Evolutionary conservation across 495 filamentous ascomycete species (phyloP).

Genomic region (Aspergillus kassunensis): DNA sequence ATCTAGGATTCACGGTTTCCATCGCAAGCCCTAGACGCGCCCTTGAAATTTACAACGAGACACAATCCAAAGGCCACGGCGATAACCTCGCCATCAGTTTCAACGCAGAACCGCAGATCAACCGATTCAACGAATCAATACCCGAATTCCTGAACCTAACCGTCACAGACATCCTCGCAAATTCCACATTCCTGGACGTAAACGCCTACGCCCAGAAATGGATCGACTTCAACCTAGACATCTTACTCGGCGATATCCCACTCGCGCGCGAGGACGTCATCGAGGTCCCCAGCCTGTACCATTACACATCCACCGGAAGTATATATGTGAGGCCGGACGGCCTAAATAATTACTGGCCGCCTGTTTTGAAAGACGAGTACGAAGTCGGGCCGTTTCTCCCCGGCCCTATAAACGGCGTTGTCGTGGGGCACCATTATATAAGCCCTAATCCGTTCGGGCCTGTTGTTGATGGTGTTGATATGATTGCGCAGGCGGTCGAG

Average conservation of each 20-base stretch:
- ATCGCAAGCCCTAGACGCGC: conserved; percentile 2
- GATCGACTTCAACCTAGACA: not conserved
- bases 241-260: not conserved
- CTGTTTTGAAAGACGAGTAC: not conserved
- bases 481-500: not conserved
- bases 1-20: conserved; percentile 2
- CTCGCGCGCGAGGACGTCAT: not conserved
- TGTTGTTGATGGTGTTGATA: conserved; percentile 6
- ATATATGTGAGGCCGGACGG: not conserved
- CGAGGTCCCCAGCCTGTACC: not conserved
- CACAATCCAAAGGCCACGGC: not conserved
- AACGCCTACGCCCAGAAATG: not conserved
- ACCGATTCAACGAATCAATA: not conserved
- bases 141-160: not conserved
- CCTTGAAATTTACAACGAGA: not conserved
- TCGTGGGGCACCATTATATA: conserved; percentile 2
- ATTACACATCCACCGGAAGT: not conserved
- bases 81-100: not conserved
- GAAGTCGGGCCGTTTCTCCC: not conserved
- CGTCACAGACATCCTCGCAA: not conserved
- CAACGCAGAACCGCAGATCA: not conserved
- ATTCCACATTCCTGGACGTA: not conserved
- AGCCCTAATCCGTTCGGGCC: conserved; percentile 8
- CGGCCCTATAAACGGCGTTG: conserved; percentile 1
- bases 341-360: not conserved